A percentile compares a stretch with the other conserved stretches of the same genome.
phyloP scores from a whole-genome alignment of 1,139 yeast species.

The Protomyces inouyei region DNA sequence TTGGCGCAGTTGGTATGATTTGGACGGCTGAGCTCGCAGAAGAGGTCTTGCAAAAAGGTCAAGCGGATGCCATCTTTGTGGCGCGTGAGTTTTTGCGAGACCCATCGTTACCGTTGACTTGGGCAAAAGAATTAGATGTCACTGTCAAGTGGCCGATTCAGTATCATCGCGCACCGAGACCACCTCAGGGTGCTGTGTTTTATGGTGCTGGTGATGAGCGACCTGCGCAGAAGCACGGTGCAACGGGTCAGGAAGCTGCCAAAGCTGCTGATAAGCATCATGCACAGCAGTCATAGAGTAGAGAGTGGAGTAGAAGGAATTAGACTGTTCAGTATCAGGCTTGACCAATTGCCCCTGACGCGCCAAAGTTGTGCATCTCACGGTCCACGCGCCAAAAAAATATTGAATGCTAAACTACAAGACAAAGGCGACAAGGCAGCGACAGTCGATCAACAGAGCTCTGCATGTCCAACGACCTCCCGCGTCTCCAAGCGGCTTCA shows the following conservation, averaged over 20 bases:
- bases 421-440: too few relatives aligned
- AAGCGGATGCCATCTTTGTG: conserved; percentile 47
- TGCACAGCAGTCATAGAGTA: not conserved
- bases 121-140: conserved; percentile 51
- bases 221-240: conserved; percentile 2
- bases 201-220: conserved; percentile 13
- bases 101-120: conserved; percentile 49
- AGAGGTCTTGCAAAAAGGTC: conserved; percentile 43
- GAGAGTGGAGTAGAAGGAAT: too few relatives aligned
- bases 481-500: conserved; percentile 8
- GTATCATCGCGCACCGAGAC: conserved; percentile 39
- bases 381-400: too few relatives aligned
- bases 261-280: conserved; percentile 18
- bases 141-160: conserved; percentile 44
- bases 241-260: conserved; percentile 8
- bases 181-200: conserved; percentile 19
- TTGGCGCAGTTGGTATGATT: conserved; percentile 51
- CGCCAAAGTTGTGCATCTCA: too few relatives aligned
- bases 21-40: conserved; percentile 42
- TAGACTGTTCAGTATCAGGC: too few relatives aligned
- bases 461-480: conserved; percentile 18
- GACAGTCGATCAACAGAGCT: too few relatives aligned
- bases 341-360: too few relatives aligned
- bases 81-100: conserved; percentile 48
- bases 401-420: too few relatives aligned